A percentile compares a stretch with the other conserved stretches of the same genome.
These are phyloP conservation scores for Talaromyces sp. DNA, from an alignment of 2,329 filamentous ascomycete genomes.

Conservation along the genomic window DNA sequence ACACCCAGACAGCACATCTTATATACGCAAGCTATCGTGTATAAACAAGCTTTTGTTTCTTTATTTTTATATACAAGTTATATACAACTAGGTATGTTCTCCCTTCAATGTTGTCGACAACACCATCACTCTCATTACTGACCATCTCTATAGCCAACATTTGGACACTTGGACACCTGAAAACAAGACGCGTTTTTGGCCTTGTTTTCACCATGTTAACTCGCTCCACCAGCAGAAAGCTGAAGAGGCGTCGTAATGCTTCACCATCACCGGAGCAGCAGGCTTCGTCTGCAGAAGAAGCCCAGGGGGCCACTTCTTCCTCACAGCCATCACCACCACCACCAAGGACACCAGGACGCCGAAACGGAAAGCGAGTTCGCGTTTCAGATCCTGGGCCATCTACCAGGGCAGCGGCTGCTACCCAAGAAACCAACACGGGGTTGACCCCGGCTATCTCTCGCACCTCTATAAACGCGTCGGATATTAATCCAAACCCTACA, in stretches of 20 bases:
- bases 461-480: conserved; percentile 20
- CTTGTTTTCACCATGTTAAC: neutral
- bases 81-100: neutral
- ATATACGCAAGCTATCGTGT: neutral
- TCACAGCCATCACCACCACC: neutral
- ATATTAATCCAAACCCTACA: conserved; percentile 15
- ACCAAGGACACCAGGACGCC: conserved; percentile 22
- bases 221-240: neutral
- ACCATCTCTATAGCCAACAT: neutral
- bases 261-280: neutral
- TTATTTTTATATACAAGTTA: neutral
- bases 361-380: conserved; percentile 37
- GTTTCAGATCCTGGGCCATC: conserved; percentile 39
- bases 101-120: neutral
- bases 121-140: neutral
- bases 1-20: neutral
- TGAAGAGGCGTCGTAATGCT: neutral
- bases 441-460: conserved; percentile 40
- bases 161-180: neutral
- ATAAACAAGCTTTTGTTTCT: neutral
- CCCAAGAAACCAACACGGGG: conserved; percentile 30
- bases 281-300: neutral
- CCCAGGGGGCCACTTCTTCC: neutral
- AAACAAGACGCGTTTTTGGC: neutral
- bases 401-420: conserved; percentile 14